Conservation (phyloP, 257 asterid genomes). For the Ilex aquifolium region DNA sequence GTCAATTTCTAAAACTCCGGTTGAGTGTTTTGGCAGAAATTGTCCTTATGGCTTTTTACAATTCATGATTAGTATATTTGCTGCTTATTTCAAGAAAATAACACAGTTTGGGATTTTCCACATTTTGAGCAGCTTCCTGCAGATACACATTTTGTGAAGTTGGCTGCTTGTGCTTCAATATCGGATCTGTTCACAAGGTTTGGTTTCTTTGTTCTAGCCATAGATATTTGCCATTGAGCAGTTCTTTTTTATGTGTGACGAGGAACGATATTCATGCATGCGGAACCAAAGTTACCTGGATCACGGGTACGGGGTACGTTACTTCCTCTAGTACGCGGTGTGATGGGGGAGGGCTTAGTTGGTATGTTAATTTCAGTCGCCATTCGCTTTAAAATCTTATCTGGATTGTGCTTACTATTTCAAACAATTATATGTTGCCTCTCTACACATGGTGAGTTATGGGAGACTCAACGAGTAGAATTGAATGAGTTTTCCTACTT, state of each 20-base stretch:
- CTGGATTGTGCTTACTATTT: no score
- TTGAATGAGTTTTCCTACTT: no score
- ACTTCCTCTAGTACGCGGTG: background rate
- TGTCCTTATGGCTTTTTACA: background rate
- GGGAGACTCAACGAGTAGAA: no score
- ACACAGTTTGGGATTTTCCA: background rate
- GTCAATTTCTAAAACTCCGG: no score
- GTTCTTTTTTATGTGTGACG: background rate
- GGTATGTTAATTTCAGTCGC: no score
- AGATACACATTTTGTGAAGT: conserved; percentile 65
- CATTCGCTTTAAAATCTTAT: no score
- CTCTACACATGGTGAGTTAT: no score
- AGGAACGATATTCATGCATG: background rate
- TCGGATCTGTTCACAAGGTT: conserved; percentile 85
- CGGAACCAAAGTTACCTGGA: background rate
- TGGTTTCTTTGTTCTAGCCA: conserved; percentile 10
- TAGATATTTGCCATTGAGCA: background rate
- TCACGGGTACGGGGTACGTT: background rate
- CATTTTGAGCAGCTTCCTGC: conserved; percentile 40
- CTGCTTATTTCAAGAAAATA: conserved; percentile 7
- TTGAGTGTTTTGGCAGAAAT: background rate
- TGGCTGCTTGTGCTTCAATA: conserved; percentile 75
- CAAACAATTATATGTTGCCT: no score
- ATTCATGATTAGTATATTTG: no score
- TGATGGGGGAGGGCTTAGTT: no score